Evolutionary conservation across 768 basidiomycete genomes (phyloP).

Genomic region (Pulveroboletus sp.): DNA sequence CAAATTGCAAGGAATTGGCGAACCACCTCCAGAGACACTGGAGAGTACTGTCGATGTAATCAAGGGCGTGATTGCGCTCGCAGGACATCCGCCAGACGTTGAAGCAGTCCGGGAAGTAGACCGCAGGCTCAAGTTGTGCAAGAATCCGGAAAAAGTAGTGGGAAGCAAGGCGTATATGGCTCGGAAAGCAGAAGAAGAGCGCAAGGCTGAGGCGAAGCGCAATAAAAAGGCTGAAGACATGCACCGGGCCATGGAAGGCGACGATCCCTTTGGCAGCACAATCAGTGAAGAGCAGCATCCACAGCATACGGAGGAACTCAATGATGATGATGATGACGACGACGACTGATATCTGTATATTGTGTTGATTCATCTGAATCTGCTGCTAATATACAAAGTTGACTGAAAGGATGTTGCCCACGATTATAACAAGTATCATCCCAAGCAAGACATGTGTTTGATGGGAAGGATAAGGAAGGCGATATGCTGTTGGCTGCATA

Average conservation of each 20-base stretch:
- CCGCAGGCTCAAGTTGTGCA: constrained; percentile 79
- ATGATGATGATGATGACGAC: constrained; percentile 44
- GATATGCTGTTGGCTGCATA: constrained; percentile 53
- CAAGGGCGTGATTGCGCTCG: constrained; percentile 48
- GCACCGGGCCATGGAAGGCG: constrained; percentile 43
- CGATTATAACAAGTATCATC: constrained; percentile 8
- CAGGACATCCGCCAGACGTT: constrained; percentile 67
- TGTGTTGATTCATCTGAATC: too few species aligned
- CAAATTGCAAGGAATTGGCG: constrained; percentile 26
- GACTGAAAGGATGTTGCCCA: constrained; percentile 23
- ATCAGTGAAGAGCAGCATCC: constrained; percentile 35
- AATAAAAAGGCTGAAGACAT: constrained; percentile 55
- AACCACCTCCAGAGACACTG: constrained; percentile 19
- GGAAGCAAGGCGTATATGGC: constrained; percentile 82
- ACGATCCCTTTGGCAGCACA: constrained; percentile 72
- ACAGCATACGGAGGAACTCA: constrained; percentile 35
- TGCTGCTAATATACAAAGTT: too few species aligned
- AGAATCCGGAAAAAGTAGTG: constrained; percentile 93
- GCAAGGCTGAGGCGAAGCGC: constrained; percentile 66
- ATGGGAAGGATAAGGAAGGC: constrained; percentile 17
- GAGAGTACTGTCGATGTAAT: constrained; percentile 42
- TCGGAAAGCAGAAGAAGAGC: constrained; percentile 70
- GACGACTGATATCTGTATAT: constrained; percentile 39
- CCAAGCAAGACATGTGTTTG: constrained; percentile 23
- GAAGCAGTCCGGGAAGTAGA: constrained; percentile 89